Conservation (phyloP, 768 basidiomycete species). For the Pleurotus cornucopiae region DNA sequence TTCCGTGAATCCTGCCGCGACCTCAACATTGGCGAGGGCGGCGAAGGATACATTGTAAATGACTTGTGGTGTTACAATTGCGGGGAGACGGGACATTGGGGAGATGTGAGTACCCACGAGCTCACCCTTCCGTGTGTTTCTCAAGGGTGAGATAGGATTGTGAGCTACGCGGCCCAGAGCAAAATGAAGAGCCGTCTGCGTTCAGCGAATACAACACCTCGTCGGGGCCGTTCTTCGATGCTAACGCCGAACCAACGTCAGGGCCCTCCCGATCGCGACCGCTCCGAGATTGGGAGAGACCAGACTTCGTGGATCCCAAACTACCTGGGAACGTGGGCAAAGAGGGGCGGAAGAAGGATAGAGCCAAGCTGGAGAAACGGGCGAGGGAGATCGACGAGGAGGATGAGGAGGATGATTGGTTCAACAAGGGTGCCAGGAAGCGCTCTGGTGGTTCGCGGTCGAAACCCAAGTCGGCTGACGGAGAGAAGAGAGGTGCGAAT, state of each 20-base stretch:
- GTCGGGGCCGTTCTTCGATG: slow-evolving; percentile 65
- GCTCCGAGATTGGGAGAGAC: slow-evolving; percentile 39
- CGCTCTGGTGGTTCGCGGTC: slow-evolving; percentile 13
- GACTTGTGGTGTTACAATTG: slow-evolving; percentile 86
- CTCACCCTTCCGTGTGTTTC: no score
- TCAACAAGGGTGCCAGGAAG: slow-evolving; percentile 32
- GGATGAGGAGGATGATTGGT: slow-evolving; percentile 67
- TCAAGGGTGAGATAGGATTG: slow-evolving; percentile 48
- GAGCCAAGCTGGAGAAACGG: slow-evolving; percentile 48
- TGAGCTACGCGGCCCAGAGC: slow-evolving; percentile 31
- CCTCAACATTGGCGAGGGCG: slow-evolving; percentile 58
- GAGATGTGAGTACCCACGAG: slow-evolving; percentile 54
- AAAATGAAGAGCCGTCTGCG: slow-evolving; percentile 51
- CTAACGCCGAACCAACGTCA: slow-evolving; percentile 23
- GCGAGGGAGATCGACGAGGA: slow-evolving; percentile 37
- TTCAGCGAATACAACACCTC: slow-evolving; percentile 61
- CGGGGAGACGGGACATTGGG: slow-evolving; percentile 67
- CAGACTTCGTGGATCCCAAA: slow-evolving; percentile 17
- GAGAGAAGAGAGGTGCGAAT: slow-evolving; percentile 7
- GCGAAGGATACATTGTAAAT: slow-evolving; percentile 71
- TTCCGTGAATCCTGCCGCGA: slow-evolving; percentile 46
- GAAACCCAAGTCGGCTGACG: slow-evolving; percentile 3
- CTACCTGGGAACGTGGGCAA: slow-evolving; percentile 57
- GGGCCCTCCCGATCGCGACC: slow-evolving; percentile 24
- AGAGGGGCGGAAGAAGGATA: slow-evolving; percentile 58